phyloP scores from a whole-genome alignment of 2,329 filamentous ascomycete species.

The Neoarthrinium moseri region DNA sequence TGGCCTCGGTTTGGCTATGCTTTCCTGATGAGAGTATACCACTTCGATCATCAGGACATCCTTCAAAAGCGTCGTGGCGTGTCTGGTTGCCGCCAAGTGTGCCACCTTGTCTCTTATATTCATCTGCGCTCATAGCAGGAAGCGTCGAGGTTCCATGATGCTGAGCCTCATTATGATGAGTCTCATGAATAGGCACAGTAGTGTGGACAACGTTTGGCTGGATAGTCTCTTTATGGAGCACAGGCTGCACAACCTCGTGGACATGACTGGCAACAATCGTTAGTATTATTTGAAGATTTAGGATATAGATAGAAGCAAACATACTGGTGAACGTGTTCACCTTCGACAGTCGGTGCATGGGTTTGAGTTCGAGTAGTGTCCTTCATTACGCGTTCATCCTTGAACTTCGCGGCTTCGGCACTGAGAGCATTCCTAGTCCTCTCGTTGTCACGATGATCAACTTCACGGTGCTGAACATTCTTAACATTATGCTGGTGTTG shows the following conservation, averaged over 20 bases:
- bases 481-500: conserved; percentile 59
- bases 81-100: conserved; percentile 52
- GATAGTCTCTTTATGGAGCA: conserved; percentile 68
- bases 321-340: conserved; percentile 62
- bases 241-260: conserved; percentile 68
- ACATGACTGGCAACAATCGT: conserved; percentile 48
- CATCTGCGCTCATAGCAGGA: conserved; percentile 61
- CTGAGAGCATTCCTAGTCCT: conserved; percentile 46
- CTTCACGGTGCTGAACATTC: conserved; percentile 58
- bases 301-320: background rate
- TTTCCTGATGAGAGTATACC: conserved; percentile 25
- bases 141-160: conserved; percentile 65
- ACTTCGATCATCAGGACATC: conserved; percentile 54
- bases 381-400: conserved; percentile 44
- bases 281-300: conserved; percentile 26
- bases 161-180: conserved; percentile 64
- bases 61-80: conserved; percentile 58
- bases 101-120: conserved; percentile 59
- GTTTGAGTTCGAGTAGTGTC: conserved; percentile 48
- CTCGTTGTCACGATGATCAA: conserved; percentile 58
- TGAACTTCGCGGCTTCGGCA: conserved; percentile 54
- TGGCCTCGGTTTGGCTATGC: no score
- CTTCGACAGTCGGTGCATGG: conserved; percentile 48
- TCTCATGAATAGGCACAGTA: conserved; percentile 70
- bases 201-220: conserved; percentile 70